Evolutionary conservation across 2,329 filamentous ascomycete genomes (phyloP).

Genomic region (Lecanicillium sp.): DNA sequence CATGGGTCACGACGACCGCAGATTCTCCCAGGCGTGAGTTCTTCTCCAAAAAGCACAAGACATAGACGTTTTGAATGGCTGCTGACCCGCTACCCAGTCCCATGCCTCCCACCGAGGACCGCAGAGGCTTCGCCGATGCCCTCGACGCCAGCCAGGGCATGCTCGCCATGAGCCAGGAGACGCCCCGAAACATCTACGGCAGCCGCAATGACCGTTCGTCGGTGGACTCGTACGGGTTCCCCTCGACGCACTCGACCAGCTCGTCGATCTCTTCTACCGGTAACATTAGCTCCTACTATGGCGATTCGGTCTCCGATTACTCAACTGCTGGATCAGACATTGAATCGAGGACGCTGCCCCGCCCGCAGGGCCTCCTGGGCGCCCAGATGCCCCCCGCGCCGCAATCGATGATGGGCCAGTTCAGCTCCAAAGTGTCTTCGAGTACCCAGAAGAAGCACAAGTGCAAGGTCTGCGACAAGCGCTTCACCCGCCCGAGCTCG

Average conservation of each 20-base stretch:
- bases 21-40: conserved; percentile 82
- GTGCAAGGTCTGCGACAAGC: conserved; percentile 98
- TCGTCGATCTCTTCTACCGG: conserved; percentile 86
- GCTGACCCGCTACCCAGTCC: conserved; percentile 24
- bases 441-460: conserved; percentile 99
- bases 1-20: conserved; percentile 55
- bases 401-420: conserved; percentile 97
- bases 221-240: conserved; percentile 86
- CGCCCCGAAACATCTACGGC: conserved; percentile 83
- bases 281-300: conserved; percentile 78
- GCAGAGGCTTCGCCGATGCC: conserved; percentile 76
- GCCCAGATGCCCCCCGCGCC: conserved; percentile 71
- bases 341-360: conserved; percentile 77
- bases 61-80: no score
- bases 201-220: conserved; percentile 62
- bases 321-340: conserved; percentile 85
- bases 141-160: conserved; percentile 91
- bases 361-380: conserved; percentile 59
- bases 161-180: conserved; percentile 94
- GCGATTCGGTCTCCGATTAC: conserved; percentile 86
- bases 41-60: conserved; percentile 38
- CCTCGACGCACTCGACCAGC: conserved; percentile 73
- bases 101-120: conserved; percentile 42
- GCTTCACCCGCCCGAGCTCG: conserved; percentile 90
- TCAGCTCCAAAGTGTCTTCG: conserved; percentile 92